Conservation (phyloP, 305 asterid genomes). For the Fraxinus floribunda region DNA sequence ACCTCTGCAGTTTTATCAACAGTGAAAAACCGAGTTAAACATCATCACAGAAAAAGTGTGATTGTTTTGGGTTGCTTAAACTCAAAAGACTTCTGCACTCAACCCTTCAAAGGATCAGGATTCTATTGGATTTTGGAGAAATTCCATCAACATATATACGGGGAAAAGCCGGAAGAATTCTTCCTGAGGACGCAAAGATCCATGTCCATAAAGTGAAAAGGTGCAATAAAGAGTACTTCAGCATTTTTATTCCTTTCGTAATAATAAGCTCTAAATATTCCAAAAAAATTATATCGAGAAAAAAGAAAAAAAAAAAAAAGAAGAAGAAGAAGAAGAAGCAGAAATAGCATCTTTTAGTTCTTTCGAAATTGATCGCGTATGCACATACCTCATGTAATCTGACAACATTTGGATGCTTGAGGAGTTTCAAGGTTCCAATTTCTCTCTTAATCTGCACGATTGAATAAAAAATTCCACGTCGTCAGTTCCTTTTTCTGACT, state of each 20-base stretch:
- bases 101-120: background rate
- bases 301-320: too few species aligned
- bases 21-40: background rate
- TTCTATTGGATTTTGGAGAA: background rate
- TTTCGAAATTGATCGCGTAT: background rate
- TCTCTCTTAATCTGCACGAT: constrained; percentile 85
- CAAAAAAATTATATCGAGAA: background rate
- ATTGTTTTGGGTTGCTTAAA: background rate
- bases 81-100: background rate
- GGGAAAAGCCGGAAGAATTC: background rate
- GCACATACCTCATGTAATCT: constrained; percentile 67
- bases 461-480: background rate
- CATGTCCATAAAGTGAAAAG: background rate
- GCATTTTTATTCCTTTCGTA: background rate
- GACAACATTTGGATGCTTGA: constrained; percentile 94
- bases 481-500: background rate
- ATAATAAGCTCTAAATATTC: background rate
- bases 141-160: background rate
- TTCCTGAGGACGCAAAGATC: background rate
- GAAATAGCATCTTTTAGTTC: background rate
- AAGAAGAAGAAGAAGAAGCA: background rate
- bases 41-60: background rate
- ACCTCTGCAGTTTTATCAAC: background rate
- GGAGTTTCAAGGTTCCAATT: constrained; percentile 83
- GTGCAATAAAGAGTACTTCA: background rate